phyloP scores from a whole-genome alignment of 2,329 filamentous ascomycete species.

The Sarocladium strictum region DNA sequence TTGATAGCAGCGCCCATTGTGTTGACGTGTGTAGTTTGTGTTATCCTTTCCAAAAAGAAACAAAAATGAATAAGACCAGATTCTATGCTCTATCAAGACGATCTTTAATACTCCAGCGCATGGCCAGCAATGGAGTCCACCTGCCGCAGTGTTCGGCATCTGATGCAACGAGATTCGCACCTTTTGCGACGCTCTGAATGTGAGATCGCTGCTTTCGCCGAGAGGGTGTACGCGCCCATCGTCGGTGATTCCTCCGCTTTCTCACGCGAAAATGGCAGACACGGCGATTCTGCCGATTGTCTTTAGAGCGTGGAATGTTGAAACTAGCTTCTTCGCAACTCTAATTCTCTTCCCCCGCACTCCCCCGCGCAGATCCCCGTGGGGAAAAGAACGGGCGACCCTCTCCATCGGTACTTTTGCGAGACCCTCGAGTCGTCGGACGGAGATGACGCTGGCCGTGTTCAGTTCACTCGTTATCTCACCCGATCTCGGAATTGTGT shows the following conservation, averaged over 20 bases:
- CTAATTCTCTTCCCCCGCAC: neutral
- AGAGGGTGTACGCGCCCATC: neutral
- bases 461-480: neutral
- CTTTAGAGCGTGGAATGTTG: neutral
- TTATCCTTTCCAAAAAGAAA: too few relatives aligned
- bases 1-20: conserved; percentile 9
- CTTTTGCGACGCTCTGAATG: neutral
- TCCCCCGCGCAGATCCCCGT: neutral
- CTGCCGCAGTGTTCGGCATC: too few relatives aligned
- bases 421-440: neutral
- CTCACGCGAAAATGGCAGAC: neutral
- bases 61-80: too few relatives aligned
- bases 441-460: neutral
- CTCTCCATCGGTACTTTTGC: neutral
- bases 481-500: neutral
- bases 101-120: too few relatives aligned
- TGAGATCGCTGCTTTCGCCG: neutral
- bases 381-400: neutral
- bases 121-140: too few relatives aligned
- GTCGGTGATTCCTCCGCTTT: neutral
- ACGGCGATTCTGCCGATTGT: neutral
- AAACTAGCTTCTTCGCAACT: neutral
- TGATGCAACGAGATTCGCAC: neutral
- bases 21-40: neutral
- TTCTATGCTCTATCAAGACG: too few relatives aligned